phyloP scores from a whole-genome alignment of 2,329 filamentous ascomycete genomes.

The Bipolaris bicolor region DNA sequence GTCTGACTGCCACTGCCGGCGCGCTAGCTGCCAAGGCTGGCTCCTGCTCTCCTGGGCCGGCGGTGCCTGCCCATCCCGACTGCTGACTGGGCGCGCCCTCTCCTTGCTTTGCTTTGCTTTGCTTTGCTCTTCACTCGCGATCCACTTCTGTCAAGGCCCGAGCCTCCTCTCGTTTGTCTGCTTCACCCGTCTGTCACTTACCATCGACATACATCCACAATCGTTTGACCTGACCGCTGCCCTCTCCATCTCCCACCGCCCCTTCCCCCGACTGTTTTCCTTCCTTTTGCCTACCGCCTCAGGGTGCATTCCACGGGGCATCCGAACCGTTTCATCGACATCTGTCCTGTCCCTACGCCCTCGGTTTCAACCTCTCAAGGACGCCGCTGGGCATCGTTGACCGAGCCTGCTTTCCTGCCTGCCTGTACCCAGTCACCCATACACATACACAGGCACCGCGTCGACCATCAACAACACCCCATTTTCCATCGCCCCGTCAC shows the following conservation, averaged over 20 bases:
- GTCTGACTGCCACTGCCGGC: constrained; percentile 6
- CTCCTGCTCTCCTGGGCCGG: constrained; percentile 11
- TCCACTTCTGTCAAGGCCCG: constrained; percentile 18
- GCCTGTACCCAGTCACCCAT: constrained; percentile 2
- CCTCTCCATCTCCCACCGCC: constrained; percentile 11
- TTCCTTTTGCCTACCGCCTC: constrained; percentile 39
- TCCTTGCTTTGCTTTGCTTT: constrained; percentile 1
- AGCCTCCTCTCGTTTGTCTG: constrained; percentile 31
- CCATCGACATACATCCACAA: constrained; percentile 31
- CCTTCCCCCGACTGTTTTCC: constrained; percentile 18
- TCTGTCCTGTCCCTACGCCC: constrained; percentile 39
- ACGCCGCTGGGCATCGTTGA: constrained; percentile 17
- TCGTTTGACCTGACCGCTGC: constrained; percentile 28
- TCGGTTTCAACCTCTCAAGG: constrained; percentile 40
- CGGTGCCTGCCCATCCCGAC: constrained; percentile 15
- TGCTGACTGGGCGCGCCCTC: constrained; percentile 17
- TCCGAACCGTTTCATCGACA: constrained; percentile 23
- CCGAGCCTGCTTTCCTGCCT: constrained; percentile 16
- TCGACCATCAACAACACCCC: background rate
- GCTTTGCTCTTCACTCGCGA: constrained; percentile 17
- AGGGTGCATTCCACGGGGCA: constrained; percentile 45
- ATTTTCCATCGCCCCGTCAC: background rate
- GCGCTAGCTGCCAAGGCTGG: constrained; percentile 17
- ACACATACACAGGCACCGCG: background rate
- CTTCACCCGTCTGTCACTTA: constrained; percentile 20